phyloP scores from a whole-genome alignment of 371 early-diverging fungal genomes.

The Mortierella sp. region DNA sequence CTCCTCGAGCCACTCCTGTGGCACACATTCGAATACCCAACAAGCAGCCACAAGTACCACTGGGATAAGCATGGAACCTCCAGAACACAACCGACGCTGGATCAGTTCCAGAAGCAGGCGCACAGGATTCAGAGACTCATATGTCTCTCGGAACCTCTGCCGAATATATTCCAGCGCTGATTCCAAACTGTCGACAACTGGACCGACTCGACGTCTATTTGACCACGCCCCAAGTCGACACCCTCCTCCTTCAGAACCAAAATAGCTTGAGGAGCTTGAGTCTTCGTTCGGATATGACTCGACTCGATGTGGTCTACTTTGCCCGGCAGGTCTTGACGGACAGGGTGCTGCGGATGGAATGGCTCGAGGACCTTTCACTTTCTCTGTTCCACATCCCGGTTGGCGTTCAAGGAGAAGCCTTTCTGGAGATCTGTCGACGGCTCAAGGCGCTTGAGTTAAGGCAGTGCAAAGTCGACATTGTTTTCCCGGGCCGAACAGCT shows the following conservation, averaged over 20 bases:
- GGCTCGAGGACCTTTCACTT: not conserved
- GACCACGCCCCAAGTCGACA: not conserved
- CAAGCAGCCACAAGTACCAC: not conserved
- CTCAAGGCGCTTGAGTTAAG: not conserved
- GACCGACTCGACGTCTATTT: not conserved
- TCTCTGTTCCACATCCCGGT: not conserved
- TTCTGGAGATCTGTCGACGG: not conserved
- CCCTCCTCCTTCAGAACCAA: not conserved
- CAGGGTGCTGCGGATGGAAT: not conserved
- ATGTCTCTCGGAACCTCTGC: not conserved
- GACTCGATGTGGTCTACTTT: not conserved
- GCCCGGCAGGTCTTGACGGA: not conserved
- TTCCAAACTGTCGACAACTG: not conserved
- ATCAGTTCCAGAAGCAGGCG: not conserved
- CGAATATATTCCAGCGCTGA: not conserved
- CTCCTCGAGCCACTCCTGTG: not conserved
- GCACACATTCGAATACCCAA: not conserved
- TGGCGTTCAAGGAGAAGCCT: not conserved
- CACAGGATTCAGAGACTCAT: not conserved
- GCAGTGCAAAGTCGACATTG: not conserved
- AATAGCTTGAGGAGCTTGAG: not conserved
- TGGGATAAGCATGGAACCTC: not conserved
- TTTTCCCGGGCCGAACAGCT: not conserved
- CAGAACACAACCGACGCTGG: not conserved
- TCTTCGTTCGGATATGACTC: not conserved